Evolutionary conservation across 805 yeast species (phyloP).

Genomic region (Yamadazyma philogaea): DNA sequence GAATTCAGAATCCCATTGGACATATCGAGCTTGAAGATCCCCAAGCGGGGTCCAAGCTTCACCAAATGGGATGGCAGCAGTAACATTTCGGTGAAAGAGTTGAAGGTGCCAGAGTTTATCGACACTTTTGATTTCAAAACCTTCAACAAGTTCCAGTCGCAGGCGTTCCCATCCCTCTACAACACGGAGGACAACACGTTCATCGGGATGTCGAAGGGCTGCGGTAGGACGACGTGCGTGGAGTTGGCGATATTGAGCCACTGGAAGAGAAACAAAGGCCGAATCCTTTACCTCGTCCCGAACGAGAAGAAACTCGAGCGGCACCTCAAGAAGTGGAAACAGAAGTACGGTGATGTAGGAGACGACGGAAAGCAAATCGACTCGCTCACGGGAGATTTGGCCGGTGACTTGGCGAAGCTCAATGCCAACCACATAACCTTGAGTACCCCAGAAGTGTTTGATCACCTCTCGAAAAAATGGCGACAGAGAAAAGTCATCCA

Average conservation of each 20-base stretch:
- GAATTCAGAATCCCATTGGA: conserved; percentile 60
- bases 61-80: conserved; percentile 51
- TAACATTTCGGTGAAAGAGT: conserved; percentile 47
- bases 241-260: conserved; percentile 70
- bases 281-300: conserved; percentile 72
- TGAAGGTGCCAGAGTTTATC: conserved; percentile 48
- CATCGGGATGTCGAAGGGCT: conserved; percentile 71
- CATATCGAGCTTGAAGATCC: conserved; percentile 50
- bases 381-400: conserved; percentile 53
- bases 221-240: conserved; percentile 70
- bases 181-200: conserved; percentile 57
- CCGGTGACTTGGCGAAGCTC: conserved; percentile 52
- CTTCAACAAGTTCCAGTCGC: conserved; percentile 76
- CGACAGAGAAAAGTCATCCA: conserved; percentile 69
- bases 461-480: conserved; percentile 75
- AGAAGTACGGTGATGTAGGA: conserved; percentile 38
- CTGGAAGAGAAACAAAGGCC: conserved; percentile 68
- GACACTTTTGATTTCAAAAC: conserved; percentile 44
- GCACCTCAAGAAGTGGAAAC: conserved; percentile 50
- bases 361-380: conserved; percentile 54
- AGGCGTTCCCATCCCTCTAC: conserved; percentile 59
- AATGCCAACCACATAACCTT: conserved; percentile 64
- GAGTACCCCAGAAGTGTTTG: conserved; percentile 80
- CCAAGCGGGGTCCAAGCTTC: conserved; percentile 62
- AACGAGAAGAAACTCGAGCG: conserved; percentile 52